Evolutionary conservation across 2,329 filamentous ascomycete genomes (phyloP), one percentile per base, ranked within the genome.

Genomic region (Claviceps citrina): DNA sequence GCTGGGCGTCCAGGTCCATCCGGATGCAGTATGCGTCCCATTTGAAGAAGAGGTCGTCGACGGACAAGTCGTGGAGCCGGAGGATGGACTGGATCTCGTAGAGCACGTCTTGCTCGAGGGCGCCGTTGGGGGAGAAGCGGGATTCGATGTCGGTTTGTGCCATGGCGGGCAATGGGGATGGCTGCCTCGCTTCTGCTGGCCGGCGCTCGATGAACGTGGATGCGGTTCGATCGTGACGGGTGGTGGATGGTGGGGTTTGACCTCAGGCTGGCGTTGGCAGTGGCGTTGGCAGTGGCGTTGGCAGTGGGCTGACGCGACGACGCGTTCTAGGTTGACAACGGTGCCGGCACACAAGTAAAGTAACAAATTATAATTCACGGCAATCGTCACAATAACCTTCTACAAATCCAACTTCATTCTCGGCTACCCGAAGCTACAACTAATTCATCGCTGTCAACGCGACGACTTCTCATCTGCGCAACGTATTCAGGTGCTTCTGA

Each of bases 1-100:
- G 24, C 45, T 78, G 78, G 42, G 85, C 81, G 42, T 93, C 84
- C 36, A 76, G 66, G 19, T 87, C 84, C 78, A 96, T 86, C 61
- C 89, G 93, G 57, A 98, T 81, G 60, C 83, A 87, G 68, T 95
- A 96, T 0, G 86, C 89, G 60, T 98, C 91, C 91, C 91, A 98
- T 70, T 96, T 96, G 75, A 85, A 95, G 61, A 85, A 95, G 20
- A 96, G 69, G 56, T 96, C 91, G 58, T 96, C 79, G 26, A 78
- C 70, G 13, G 78, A 75, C 44, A 96, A 72, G 36, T 76, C 77
- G 62, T 95, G 84, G 44, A 96, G 69, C 40, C 80, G 78, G 64
- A 91, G 73, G 56, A 94, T 93, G 43, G 85, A 93, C 55, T 81
- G 73, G 49, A 98, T 68, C 63, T 95, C 87, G 39, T 71, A 66